These are phyloP conservation scores for Fomitopsis serialis DNA, from an alignment of 768 basidiomycete species.

Conservation along the genomic window DNA sequence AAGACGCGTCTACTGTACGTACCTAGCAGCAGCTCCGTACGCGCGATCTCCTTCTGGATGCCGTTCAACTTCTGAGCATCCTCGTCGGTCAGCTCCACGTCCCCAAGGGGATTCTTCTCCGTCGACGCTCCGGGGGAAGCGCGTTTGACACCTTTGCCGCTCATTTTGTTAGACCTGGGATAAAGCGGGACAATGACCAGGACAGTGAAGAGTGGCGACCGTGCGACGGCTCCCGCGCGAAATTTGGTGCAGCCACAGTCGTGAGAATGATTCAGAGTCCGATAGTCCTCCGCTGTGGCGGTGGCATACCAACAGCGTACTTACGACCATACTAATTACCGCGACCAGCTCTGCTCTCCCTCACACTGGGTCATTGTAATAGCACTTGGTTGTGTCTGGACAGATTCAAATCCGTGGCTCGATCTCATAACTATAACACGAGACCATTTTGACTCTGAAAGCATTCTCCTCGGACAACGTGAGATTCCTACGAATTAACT, in stretches of 20 bases:
- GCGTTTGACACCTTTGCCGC: conserved; percentile 47
- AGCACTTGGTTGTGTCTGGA: no score
- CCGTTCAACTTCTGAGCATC: conserved; percentile 63
- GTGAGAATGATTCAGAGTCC: neutral
- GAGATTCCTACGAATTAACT: no score
- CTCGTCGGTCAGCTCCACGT: conserved; percentile 65
- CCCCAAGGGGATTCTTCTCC: conserved; percentile 61
- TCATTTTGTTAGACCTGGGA: conserved; percentile 10
- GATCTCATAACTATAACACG: no score
- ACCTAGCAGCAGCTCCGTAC: conserved; percentile 72
- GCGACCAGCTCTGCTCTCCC: no score
- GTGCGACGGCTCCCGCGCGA: neutral
- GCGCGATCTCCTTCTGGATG: conserved; percentile 64
- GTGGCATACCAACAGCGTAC: no score
- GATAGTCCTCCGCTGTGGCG: neutral
- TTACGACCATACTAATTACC: no score
- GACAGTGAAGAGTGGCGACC: neutral
- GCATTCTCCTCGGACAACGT: no score
- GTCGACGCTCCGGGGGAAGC: conserved; percentile 73
- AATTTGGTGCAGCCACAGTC: neutral
- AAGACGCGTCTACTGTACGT: conserved; percentile 22
- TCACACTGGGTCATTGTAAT: no score
- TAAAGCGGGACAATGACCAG: neutral
- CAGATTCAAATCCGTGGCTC: no score
- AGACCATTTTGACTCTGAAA: no score